Percentiles rank a stretch among this genome's conserved stretches.
phyloP scores from a whole-genome alignment of 2,329 filamentous ascomycete genomes.

The Penicillium sp. region DNA sequence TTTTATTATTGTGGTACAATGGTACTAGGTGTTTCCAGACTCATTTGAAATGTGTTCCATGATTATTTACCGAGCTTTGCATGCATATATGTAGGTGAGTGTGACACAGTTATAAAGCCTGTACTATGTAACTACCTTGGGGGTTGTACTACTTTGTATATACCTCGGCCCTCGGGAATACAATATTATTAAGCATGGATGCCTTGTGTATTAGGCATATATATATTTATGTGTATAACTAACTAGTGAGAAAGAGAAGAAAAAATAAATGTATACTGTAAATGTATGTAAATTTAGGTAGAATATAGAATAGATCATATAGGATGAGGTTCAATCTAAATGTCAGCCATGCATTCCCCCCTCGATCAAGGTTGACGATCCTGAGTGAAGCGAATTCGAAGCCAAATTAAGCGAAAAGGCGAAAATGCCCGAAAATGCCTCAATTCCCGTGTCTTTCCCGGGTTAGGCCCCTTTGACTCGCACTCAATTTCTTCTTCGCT shows the following conservation, averaged over 20 bases:
- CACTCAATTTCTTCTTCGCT: constrained; percentile 31
- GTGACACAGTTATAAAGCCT: not conserved
- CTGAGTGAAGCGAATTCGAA: constrained; percentile 14
- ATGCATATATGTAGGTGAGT: not conserved
- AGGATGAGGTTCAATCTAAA: not conserved
- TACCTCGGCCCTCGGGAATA: not conserved
- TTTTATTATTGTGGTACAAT: not conserved
- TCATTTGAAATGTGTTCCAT: not conserved
- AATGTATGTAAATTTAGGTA: too few species aligned
- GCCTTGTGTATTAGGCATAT: not conserved
- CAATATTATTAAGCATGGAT: not conserved
- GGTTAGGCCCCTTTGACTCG: constrained; percentile 36
- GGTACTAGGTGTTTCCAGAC: not conserved
- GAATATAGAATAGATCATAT: not conserved
- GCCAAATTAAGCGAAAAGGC: constrained; percentile 10
- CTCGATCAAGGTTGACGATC: constrained; percentile 2
- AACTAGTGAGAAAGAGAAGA: not conserved
- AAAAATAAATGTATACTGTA: not conserved
- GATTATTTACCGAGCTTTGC: not conserved
- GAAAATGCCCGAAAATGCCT: constrained; percentile 4
- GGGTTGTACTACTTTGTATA: not conserved
- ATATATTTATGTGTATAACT: not conserved
- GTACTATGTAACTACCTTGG: not conserved
- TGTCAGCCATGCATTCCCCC: not conserved
- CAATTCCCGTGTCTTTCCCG: not conserved